Conservation (phyloP, 495 filamentous ascomycete genomes). For the Collariella sp. region DNA sequence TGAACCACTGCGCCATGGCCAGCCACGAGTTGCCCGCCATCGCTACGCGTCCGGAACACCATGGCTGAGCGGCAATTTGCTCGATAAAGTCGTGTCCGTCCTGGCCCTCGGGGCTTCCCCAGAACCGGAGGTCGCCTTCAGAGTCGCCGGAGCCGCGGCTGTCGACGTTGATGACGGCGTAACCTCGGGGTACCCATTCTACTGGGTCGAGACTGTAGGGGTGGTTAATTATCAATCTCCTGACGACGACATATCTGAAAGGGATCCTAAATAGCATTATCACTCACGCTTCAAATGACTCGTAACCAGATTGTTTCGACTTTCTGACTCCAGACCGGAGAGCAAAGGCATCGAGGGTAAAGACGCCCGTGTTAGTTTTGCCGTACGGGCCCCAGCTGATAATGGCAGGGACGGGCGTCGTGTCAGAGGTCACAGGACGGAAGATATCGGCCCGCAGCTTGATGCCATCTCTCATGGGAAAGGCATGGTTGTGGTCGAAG, state of each 20-base stretch:
- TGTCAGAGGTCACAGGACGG: not conserved
- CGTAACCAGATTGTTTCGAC: not conserved
- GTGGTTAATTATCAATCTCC: not conserved
- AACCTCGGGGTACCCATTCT: not conserved
- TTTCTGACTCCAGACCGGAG: not conserved
- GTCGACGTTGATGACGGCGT: not conserved
- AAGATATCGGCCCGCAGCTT: not conserved
- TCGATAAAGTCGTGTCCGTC: not conserved
- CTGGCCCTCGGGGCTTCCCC: not conserved
- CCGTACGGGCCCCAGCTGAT: not conserved
- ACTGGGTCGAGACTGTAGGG: not conserved
- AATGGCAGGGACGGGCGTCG: not conserved
- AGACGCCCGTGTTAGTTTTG: not conserved
- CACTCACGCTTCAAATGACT: not conserved
- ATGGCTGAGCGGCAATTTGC: not conserved
- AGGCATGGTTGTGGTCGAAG: not conserved
- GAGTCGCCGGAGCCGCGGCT: not conserved
- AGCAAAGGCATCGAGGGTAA: not conserved
- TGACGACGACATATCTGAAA: not conserved
- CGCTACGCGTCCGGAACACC: not conserved
- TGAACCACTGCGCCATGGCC: not conserved
- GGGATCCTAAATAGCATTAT: not conserved
- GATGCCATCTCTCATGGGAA: not conserved
- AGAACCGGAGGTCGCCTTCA: not conserved
- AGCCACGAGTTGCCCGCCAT: not conserved